Evolutionary conservation across 306 rosid genomes (phyloP), one percentile per base, ranked within the genome.

Genomic region (Dryas drummondii): DNA sequence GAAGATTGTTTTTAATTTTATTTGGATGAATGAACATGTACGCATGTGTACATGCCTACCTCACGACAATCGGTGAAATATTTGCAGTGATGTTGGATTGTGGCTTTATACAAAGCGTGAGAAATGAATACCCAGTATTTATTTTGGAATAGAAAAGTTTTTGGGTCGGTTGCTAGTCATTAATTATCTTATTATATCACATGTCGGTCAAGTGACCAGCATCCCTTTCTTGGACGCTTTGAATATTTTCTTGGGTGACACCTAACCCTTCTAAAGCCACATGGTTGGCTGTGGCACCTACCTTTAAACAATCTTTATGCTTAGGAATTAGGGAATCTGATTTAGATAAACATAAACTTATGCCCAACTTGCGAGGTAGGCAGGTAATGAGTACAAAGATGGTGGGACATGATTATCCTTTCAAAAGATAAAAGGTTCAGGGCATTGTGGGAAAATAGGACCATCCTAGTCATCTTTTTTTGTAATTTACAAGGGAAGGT

Each of bases 361-460:
- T 75, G 63, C 53, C 37, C 61, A 68, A 75, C 66, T 46, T 75
- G 79, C 6, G 26, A 12, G 78, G 57, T 48, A 71, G 69, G 74
- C 54, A 80, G 66, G 52, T 45, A 48, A 47, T 56, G 63, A 6
- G 44, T 14, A 50, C 50, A 44, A 9, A 55, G 17, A n/a, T 49
- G 68, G 68, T 73, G 82, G 79, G 79, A 17, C 69, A 45, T 14
- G 9, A 17, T 59, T 64, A 56, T 57, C 79, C 54, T 64, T 64
- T 16, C 19, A 12, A 61, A 50, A 57, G 32, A 27, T 46, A 72
- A 68, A 12, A 71, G n/a, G 46, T 22, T 14, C 26, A 41, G 48
- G 52, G 17, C 7, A 14, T 62, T 55, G 7, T 37, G n/a, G 44
- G 47, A 11, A 53, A 57, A 12, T 14, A 2, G 5, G 16, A 19